phyloP scores from a whole-genome alignment of 129 eudicot genomes.

The Helianthus tuberosus region DNA sequence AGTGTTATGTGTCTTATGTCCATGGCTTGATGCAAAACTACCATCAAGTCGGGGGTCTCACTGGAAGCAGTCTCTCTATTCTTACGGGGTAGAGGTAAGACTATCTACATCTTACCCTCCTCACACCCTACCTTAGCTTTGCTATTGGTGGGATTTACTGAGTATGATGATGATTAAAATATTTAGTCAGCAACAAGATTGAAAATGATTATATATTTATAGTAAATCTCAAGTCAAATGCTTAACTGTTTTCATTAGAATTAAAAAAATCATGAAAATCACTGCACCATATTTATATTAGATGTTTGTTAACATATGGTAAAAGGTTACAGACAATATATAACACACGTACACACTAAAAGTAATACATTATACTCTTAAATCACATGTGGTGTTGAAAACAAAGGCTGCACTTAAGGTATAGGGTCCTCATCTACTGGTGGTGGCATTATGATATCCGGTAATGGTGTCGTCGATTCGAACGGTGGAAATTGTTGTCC shows the following conservation, averaged over 20 bases:
- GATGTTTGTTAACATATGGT: conserved; percentile 1
- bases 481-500: conserved; percentile 4
- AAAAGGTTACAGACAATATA: conserved; percentile 1
- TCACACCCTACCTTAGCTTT: too few species aligned
- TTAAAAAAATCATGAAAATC: not conserved
- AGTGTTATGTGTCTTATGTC: too few species aligned
- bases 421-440: conserved; percentile 26
- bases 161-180: too few species aligned
- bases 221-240: not conserved
- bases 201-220: too few species aligned
- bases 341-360: not conserved
- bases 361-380: not conserved
- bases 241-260: not conserved
- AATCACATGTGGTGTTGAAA: conserved; percentile 1
- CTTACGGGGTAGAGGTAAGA: too few species aligned
- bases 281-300: not conserved
- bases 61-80: too few species aligned
- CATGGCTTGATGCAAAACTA: too few species aligned
- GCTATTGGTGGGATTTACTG: too few species aligned
- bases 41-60: too few species aligned
- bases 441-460: conserved; percentile 31
- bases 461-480: conserved; percentile 18
- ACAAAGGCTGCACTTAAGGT: conserved; percentile 9
- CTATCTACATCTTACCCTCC: too few species aligned
- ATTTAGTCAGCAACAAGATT: too few species aligned